A percentile compares a stretch with the other conserved stretches of the same genome.
phyloP scores from a whole-genome alignment of 257 asterid genomes.

The Solanum medicagineum region DNA sequence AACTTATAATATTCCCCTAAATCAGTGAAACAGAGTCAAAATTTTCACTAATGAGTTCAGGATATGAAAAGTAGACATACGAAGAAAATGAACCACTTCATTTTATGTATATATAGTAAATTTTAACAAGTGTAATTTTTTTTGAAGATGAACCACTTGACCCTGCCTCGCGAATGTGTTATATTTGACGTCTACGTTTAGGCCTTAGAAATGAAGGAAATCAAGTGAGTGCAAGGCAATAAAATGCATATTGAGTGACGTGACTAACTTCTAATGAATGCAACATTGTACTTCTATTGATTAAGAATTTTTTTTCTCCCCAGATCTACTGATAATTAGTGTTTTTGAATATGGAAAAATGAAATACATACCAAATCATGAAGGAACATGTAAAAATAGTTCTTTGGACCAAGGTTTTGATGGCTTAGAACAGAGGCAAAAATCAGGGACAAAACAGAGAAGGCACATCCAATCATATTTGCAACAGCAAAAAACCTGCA shows the following conservation, averaged over 20 bases:
- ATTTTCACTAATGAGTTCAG: too few relatives aligned
- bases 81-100: too few relatives aligned
- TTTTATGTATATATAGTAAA: too few relatives aligned
- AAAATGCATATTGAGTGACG: not conserved
- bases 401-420: constrained; percentile 7
- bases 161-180: too few relatives aligned
- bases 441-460: constrained; percentile 27
- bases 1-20: not conserved
- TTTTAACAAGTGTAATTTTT: not conserved
- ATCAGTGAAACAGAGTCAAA: too few relatives aligned
- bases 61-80: too few relatives aligned
- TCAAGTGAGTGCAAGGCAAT: not conserved
- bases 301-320: not conserved
- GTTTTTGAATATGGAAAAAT: too few relatives aligned
- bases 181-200: not conserved
- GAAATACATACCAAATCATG: constrained; percentile 46
- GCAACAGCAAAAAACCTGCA: constrained; percentile 53
- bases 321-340: not conserved
- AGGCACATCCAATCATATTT: constrained; percentile 33
- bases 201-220: not conserved
- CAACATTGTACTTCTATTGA: not conserved
- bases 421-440: constrained; percentile 8
- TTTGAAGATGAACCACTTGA: too few relatives aligned
- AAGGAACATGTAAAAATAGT: constrained; percentile 42
- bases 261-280: not conserved